Evolutionary conservation across 2,329 filamentous ascomycete species (phyloP).

Genomic region (Clonostachys rhizophaga): DNA sequence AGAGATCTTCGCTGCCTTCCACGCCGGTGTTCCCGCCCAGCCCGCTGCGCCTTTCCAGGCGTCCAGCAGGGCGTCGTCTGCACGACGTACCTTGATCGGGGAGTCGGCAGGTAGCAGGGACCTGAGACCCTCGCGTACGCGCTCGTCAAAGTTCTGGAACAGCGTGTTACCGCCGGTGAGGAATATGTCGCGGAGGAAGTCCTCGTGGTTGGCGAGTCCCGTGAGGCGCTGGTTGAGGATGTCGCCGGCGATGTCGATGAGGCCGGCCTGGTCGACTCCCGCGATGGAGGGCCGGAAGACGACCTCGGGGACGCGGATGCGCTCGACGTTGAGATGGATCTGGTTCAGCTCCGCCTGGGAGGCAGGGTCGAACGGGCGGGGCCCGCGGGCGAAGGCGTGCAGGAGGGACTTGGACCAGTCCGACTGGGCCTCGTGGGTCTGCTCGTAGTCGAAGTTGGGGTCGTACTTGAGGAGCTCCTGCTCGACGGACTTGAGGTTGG

Average conservation of each 20-base stretch:
- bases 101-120: constrained; percentile 67
- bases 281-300: constrained; percentile 91
- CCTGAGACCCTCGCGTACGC: constrained; percentile 68
- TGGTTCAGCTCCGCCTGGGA: constrained; percentile 79
- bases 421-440: constrained; percentile 85
- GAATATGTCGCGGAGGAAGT: constrained; percentile 82
- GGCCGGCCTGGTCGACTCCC: constrained; percentile 86
- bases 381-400: constrained; percentile 85
- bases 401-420: constrained; percentile 93
- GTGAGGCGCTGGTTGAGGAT: constrained; percentile 80
- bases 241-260: constrained; percentile 87
- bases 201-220: constrained; percentile 49
- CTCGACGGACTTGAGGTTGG: constrained; percentile 72
- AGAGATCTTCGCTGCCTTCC: constrained; percentile 64
- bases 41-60: constrained; percentile 89
- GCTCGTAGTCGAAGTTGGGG: constrained; percentile 82
- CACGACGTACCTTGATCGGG: constrained; percentile 65
- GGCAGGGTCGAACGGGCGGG: constrained; percentile 77
- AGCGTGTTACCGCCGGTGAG: constrained; percentile 89
- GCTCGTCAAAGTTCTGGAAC: constrained; percentile 82
- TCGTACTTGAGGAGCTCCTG: constrained; percentile 83
- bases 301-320: constrained; percentile 89
- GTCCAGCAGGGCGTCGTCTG: constrained; percentile 74
- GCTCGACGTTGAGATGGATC: constrained; percentile 93
- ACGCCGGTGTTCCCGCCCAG: constrained; percentile 65